A percentile compares a stretch with the other conserved stretches of the same genome.
phyloP scores from a whole-genome alignment of 164 flowering plant genomes.

The Chimonanthus salicifolius region DNA sequence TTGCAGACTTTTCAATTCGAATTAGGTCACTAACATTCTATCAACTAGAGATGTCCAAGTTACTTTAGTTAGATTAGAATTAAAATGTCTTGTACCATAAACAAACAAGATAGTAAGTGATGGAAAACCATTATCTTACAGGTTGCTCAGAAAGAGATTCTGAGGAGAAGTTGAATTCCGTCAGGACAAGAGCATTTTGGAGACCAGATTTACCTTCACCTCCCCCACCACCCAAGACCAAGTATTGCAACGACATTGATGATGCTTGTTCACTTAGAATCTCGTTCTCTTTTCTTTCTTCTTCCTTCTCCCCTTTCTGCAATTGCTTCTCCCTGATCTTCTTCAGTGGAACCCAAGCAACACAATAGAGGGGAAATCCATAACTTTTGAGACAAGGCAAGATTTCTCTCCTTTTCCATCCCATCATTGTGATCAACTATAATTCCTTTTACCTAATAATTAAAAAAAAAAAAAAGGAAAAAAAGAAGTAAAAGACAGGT shows the following conservation, averaged over 20 bases:
- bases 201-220: constrained; percentile 87
- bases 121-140: constrained; percentile 25
- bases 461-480: too few relatives aligned
- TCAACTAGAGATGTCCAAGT: too few relatives aligned
- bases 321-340: constrained; percentile 8
- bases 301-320: constrained; percentile 4
- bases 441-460: not conserved
- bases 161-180: constrained; percentile 49
- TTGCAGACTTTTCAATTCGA: too few relatives aligned
- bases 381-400: constrained; percentile 29
- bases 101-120: too few relatives aligned
- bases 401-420: constrained; percentile 10
- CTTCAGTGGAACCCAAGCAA: constrained; percentile 28
- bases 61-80: too few relatives aligned
- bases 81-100: too few relatives aligned
- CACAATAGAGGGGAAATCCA: constrained; percentile 36
- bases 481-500: too few relatives aligned
- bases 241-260: constrained; percentile 10
- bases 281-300: constrained; percentile 1
- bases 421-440: constrained; percentile 10
- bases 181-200: constrained; percentile 61
- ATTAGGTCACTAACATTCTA: too few relatives aligned
- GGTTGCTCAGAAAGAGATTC: constrained; percentile 61
- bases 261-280: constrained; percentile 9
- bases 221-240: constrained; percentile 82